A percentile compares a stretch with the other conserved stretches of the same genome.
phyloP scores from a whole-genome alignment of 805 yeast genomes.

The Clavispora santaluciae region DNA sequence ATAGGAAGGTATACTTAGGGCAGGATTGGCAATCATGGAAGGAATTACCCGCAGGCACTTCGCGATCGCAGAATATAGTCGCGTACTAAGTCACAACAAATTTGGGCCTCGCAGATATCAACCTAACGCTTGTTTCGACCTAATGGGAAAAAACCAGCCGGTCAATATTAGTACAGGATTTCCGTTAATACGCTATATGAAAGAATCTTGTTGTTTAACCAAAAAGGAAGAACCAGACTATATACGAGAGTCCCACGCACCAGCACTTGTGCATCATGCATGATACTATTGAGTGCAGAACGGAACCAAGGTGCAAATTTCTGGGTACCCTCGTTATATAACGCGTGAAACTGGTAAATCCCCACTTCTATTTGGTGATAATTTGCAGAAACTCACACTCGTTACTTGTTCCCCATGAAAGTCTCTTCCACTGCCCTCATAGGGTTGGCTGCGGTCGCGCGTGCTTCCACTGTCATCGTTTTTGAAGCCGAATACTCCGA shows the following conservation, averaged over 20 bases:
- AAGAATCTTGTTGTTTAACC: no score
- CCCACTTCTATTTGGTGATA: not conserved
- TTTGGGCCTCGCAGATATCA: no score
- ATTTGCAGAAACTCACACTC: not conserved
- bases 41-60: no score
- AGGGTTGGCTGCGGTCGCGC: slow-evolving; percentile 6
- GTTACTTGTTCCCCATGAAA: slow-evolving; percentile 2
- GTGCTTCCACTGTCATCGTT: slow-evolving; percentile 8
- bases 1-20: no score
- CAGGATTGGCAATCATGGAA: no score
- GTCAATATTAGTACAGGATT: no score
- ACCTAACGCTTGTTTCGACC: no score
- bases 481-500: slow-evolving; percentile 3
- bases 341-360: not conserved
- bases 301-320: not conserved
- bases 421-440: slow-evolving; percentile 5
- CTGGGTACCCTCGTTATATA: not conserved
- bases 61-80: no score
- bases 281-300: not conserved
- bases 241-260: not conserved
- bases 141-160: no score
- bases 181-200: no score
- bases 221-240: no score
- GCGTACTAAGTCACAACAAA: no score
- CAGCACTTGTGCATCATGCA: not conserved